A percentile compares a stretch with the other conserved stretches of the same genome.
Conservation (phyloP, 2,329 filamentous ascomycete species). For the Pseudogymnoascus sp. region DNA sequence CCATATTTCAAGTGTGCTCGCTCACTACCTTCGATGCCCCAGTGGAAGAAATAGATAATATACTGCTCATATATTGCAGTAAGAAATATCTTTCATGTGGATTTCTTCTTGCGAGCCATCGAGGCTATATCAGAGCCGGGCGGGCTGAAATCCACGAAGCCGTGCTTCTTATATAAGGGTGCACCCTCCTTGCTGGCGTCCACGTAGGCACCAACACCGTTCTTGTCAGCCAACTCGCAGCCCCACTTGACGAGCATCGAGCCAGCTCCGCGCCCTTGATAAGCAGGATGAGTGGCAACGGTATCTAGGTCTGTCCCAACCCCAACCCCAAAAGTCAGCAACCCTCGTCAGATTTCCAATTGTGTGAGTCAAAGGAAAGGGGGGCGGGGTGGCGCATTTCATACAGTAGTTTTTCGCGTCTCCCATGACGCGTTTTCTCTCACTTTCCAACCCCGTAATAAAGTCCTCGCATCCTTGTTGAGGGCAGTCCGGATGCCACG, state of each 20-base stretch:
- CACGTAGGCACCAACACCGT: background rate
- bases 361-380: too few species aligned
- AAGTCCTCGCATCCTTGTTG: background rate
- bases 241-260: constrained; percentile 22
- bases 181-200: background rate
- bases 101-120: background rate
- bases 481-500: background rate
- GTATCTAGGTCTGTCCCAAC: constrained; percentile 20
- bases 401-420: background rate
- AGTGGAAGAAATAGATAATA: background rate
- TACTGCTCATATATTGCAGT: background rate
- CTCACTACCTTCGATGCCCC: background rate
- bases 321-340: background rate
- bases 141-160: background rate
- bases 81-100: background rate
- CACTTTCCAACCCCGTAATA: background rate
- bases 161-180: background rate
- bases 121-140: background rate
- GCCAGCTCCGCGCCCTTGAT: constrained; percentile 19
- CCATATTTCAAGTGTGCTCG: background rate
- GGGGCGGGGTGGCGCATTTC: background rate
- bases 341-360: background rate
- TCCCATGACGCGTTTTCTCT: background rate
- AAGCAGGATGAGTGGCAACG: constrained; percentile 19
- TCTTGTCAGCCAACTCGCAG: constrained; percentile 8